These are phyloP conservation scores for Lophiostoma macrostomum DNA, from an alignment of 495 filamentous ascomycete species.

Conservation along the genomic window DNA sequence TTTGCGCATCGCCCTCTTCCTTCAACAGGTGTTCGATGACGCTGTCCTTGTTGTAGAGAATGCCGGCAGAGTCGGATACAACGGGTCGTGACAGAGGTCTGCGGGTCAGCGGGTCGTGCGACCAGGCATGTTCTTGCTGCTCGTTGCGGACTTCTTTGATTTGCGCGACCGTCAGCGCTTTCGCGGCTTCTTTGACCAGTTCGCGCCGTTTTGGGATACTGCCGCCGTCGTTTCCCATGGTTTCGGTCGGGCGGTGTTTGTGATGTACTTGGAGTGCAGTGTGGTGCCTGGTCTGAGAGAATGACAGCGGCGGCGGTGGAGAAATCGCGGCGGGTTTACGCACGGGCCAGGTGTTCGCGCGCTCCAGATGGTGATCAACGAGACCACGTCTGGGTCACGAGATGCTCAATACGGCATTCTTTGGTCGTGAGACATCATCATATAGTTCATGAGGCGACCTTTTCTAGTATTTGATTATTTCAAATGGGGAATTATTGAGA, in stretches of 20 bases:
- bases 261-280: neutral
- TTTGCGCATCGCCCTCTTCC: conserved; percentile 48
- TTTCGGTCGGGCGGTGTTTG: conserved; percentile 6
- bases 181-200: conserved; percentile 85
- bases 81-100: conserved; percentile 66
- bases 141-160: conserved; percentile 84
- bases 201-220: conserved; percentile 93
- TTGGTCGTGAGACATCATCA: too few species aligned
- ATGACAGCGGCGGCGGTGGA: neutral
- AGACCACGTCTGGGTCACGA: too few species aligned
- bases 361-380: too few species aligned
- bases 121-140: conserved; percentile 80
- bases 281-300: neutral
- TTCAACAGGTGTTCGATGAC: conserved; percentile 78
- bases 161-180: conserved; percentile 77
- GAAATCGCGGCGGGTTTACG: neutral
- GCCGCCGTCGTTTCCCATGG: conserved; percentile 95
- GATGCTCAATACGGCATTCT: too few species aligned
- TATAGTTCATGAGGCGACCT: too few species aligned
- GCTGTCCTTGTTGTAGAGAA: conserved; percentile 93
- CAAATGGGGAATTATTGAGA: too few species aligned
- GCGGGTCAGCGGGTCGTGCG: conserved; percentile 78
- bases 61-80: conserved; percentile 80
- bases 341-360: too few species aligned
- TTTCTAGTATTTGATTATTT: too few species aligned